Conservation (phyloP, 2,329 filamentous ascomycete species). For the Pyricularia pennisetigena region DNA sequence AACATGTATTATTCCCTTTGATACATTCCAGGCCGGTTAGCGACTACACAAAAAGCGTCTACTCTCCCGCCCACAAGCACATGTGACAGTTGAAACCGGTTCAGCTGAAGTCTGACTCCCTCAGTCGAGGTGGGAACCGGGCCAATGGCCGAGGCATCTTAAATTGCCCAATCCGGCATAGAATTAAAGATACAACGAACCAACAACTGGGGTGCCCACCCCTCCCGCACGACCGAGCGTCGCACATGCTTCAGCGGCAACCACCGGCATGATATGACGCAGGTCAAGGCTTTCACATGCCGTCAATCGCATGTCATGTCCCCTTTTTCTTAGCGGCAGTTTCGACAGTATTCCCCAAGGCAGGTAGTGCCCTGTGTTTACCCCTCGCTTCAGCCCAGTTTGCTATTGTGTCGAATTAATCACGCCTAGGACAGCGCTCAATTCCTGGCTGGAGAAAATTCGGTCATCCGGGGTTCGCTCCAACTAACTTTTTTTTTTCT, state of each 20-base stretch:
- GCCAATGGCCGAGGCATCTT: neutral
- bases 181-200: neutral
- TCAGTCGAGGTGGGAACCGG: neutral
- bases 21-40: too few species aligned
- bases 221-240: neutral
- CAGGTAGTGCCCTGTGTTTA: neutral
- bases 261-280: neutral
- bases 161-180: neutral
- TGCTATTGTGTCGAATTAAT: neutral
- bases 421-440: neutral
- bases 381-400: neutral
- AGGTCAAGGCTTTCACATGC: slow-evolving; percentile 1
- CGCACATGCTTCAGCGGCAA: neutral
- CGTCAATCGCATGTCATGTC: neutral
- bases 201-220: neutral
- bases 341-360: neutral
- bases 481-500: neutral
- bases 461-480: neutral
- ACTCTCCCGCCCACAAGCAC: neutral
- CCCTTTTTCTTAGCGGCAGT: neutral
- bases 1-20: too few species aligned
- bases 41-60: neutral
- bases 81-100: neutral
- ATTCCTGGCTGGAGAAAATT: neutral
- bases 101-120: neutral